phyloP scores from a whole-genome alignment of 495 filamentous ascomycete species.

The Bathelium albidoporum region DNA sequence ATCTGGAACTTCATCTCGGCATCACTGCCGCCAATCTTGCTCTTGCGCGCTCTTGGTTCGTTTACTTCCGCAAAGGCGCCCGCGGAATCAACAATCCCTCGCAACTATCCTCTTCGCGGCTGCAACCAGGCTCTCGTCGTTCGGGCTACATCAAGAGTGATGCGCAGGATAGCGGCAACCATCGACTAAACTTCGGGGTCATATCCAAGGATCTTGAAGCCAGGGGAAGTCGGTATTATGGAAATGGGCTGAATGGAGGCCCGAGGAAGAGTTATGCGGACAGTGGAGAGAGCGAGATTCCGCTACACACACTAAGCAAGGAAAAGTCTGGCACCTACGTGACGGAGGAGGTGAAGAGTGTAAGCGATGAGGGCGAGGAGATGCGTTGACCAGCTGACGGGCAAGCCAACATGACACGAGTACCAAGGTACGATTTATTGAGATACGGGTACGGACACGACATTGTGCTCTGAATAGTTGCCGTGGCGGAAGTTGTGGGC shows the following conservation, averaged over 20 bases:
- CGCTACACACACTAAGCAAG: neutral
- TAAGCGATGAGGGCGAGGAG: neutral
- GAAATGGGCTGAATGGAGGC: neutral
- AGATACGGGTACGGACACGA: too few relatives aligned
- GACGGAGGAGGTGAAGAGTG: neutral
- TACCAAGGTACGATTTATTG: too few relatives aligned
- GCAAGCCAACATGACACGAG: too few relatives aligned
- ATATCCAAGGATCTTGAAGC: neutral
- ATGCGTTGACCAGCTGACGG: neutral
- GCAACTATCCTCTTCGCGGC: neutral
- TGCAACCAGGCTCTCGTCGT: neutral
- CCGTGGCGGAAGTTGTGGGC: too few relatives aligned
- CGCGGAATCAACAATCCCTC: neutral
- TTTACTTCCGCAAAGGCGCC: slow-evolving; percentile 15
- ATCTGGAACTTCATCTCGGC: slow-evolving; percentile 22
- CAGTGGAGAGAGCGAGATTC: slow-evolving; percentile 1
- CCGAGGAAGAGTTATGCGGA: neutral
- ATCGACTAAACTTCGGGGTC: neutral
- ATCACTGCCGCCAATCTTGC: slow-evolving; percentile 24
- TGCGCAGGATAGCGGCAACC: neutral
- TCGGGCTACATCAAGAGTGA: neutral
- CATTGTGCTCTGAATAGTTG: too few relatives aligned
- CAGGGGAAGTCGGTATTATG: neutral
- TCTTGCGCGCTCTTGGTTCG: slow-evolving; percentile 17
- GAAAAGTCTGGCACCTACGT: neutral